Conservation (phyloP, 306 rosid genomes). For the Abrus pulchellus region DNA sequence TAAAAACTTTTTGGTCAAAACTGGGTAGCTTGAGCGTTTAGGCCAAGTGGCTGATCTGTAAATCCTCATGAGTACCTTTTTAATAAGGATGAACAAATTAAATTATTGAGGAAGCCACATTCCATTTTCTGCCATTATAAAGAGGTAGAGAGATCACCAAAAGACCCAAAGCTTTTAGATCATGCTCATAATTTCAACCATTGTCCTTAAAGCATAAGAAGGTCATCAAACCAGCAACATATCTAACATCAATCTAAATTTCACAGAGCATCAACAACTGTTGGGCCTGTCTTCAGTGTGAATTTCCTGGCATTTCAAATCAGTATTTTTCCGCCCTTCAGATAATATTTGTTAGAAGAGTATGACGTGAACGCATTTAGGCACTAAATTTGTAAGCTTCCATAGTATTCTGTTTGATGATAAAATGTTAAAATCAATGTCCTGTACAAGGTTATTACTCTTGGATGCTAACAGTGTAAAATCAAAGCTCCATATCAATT, state of each 20-base stretch:
- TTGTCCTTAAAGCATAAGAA: background rate
- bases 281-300: slow-evolving; percentile 9
- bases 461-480: background rate
- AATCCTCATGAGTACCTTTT: slow-evolving; percentile 4
- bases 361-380: slow-evolving; percentile 1
- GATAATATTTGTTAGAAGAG: slow-evolving; percentile 15
- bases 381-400: background rate
- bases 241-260: slow-evolving; percentile 21
- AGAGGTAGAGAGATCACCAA: slow-evolving; percentile 1
- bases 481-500: background rate
- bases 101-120: background rate
- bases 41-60: slow-evolving; percentile 1
- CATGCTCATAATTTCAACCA: background rate
- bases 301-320: slow-evolving; percentile 35
- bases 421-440: slow-evolving; percentile 12
- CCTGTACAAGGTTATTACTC: slow-evolving; percentile 10
- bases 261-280: slow-evolving; percentile 14
- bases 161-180: background rate
- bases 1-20: slow-evolving; percentile 15
- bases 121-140: background rate
- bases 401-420: background rate
- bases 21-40: slow-evolving; percentile 12
- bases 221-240: background rate
- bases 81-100: no score
- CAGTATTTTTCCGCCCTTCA: slow-evolving; percentile 23